phyloP scores from a whole-genome alignment of 768 basidiomycete genomes.

The Dendrothele bispora region DNA sequence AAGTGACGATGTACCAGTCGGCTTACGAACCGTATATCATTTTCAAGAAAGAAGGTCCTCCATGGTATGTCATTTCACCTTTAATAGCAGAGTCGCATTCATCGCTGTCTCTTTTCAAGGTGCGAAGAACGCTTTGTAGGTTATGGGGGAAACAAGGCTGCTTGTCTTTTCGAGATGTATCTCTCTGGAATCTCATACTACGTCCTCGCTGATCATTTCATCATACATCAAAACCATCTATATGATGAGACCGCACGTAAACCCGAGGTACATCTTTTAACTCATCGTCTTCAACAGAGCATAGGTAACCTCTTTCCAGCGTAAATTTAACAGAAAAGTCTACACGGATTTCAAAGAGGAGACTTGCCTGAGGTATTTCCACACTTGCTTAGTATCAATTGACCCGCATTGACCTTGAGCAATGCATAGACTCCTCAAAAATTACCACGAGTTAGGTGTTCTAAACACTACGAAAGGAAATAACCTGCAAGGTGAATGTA shows the following conservation, averaged over 20 bases:
- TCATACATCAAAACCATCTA: constrained; percentile 83
- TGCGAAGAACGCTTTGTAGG: constrained; percentile 91
- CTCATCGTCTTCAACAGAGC: background rate
- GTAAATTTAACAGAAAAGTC: constrained; percentile 73
- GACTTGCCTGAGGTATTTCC: constrained; percentile 57
- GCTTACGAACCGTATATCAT: constrained; percentile 90
- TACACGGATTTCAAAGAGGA: constrained; percentile 82
- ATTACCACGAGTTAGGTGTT: constrained; percentile 49
- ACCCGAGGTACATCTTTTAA: constrained; percentile 51
- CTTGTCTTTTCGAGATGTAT: constrained; percentile 90
- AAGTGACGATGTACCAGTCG: constrained; percentile 73
- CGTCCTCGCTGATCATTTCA: constrained; percentile 84
- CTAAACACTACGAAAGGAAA: constrained; percentile 50
- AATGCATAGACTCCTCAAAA: constrained; percentile 57
- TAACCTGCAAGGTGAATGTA: constrained; percentile 64
- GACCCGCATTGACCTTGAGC: background rate
- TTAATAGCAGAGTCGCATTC: background rate
- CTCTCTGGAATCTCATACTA: constrained; percentile 82
- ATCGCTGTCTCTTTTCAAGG: constrained; percentile 39
- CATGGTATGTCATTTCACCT: constrained; percentile 50
- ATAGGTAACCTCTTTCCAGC: constrained; percentile 34
- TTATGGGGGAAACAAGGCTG: constrained; percentile 92
- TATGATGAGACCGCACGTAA: constrained; percentile 77
- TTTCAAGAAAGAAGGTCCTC: constrained; percentile 71
- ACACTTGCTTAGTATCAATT: background rate